Base-by-base conservation (phyloP, 495 filamentous ascomycete species). In the Penicillium daleae region DNA sequence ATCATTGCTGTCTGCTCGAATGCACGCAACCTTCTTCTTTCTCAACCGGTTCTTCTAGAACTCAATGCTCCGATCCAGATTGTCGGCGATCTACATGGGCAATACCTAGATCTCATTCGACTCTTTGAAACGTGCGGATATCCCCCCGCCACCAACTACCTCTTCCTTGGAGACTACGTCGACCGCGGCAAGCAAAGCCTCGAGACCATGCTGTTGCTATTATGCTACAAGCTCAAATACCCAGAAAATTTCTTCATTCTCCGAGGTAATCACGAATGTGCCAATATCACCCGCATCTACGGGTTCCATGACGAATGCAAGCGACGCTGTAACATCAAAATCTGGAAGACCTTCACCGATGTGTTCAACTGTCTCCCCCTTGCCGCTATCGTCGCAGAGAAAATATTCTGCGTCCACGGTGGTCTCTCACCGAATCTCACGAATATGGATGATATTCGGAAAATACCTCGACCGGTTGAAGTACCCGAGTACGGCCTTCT, bases 141-240 rank as follows among this genome's bases (percentile, higher is more conserved):
- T 29, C 54, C 54, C 5, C 54, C 54, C 0, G 24, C 35, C 22
- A 27, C 54, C 19, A 56, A 56, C 26, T 56, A 56, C 37, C 54
- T 56, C 21, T 42, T 56, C 19, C 54, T 56, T 6, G 54, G 54
- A 39, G 54, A 56, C 54, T 56, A 56, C 15, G 54, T 56, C 6
- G 54, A 56, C 26, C 54, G 54, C 5, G 54, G 54, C 21, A 56
- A 56, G 15, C 54, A 56, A 19, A 56, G 54, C 24, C 24, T 56
- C 2, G 54, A 56, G 21, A 56, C 54, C 9, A 56, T 56, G 54
- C 21, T 56, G 33, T 12, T 56, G 12, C 32, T 56, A 4, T 15
- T 56, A 42, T 56, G 54, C 37, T 56, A 40, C 54, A 56, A 56
- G 24, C 54, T 56, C 35, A 56, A 56, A 42, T 56, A 56, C 26